These are phyloP conservation scores for Colletotrichum sp. DNA, from an alignment of 2,329 filamentous ascomycete species.

Conservation along the genomic window DNA sequence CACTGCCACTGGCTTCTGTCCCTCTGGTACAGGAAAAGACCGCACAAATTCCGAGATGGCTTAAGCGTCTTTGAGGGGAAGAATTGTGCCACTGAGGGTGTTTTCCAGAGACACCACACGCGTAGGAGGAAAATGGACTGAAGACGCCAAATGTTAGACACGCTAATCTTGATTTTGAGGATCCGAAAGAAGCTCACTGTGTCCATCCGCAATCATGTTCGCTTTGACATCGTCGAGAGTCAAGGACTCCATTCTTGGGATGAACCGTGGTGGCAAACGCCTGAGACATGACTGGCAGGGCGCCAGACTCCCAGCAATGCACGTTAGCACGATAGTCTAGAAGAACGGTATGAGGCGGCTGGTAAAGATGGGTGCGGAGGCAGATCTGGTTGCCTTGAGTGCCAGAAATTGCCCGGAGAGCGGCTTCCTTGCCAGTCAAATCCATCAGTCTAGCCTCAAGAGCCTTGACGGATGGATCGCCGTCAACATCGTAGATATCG, in stretches of 20 bases:
- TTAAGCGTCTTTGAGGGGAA: neutral
- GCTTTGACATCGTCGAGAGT: neutral
- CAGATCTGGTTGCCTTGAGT: neutral
- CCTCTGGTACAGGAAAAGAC: neutral
- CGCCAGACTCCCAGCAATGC: neutral
- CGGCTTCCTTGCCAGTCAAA: neutral
- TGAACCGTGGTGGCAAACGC: neutral
- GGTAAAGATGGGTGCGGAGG: neutral
- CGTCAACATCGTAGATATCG: neutral
- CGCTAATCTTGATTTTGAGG: fast-evolving
- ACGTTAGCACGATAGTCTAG: neutral
- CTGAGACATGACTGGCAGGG: neutral
- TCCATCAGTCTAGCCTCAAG: neutral
- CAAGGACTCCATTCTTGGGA: neutral
- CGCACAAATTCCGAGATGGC: neutral
- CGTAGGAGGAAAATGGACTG: neutral
- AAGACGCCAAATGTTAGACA: fast-evolving
- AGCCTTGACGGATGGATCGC: neutral
- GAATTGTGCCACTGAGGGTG: neutral
- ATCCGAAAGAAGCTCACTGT: neutral
- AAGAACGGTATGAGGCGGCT: neutral
- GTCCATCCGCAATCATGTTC: neutral
- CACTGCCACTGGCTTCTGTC: neutral
- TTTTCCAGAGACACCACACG: neutral
- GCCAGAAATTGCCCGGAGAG: neutral